These are phyloP conservation scores for Larix sibirica DNA, from an alignment of 83 land plant species.

Conservation along the genomic window DNA sequence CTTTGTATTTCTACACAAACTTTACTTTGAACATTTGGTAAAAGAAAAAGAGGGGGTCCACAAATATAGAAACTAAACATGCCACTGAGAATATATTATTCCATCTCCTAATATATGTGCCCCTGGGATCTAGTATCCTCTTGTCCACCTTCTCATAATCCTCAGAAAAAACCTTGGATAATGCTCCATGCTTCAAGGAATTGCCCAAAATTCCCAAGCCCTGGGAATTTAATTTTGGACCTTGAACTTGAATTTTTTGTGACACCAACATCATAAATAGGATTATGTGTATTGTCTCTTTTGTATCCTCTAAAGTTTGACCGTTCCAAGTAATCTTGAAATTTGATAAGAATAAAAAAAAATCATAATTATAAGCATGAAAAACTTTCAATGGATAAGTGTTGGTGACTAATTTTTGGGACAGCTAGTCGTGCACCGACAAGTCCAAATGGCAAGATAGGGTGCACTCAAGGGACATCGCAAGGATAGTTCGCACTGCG, in stretches of 20 bases:
- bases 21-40: conserved; percentile 38
- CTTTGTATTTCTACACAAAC: conserved; percentile 51
- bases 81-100: conserved; percentile 69
- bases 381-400: neutral
- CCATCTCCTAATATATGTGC: conserved; percentile 54
- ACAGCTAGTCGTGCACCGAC: too few relatives aligned
- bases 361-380: neutral
- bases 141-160: conserved; percentile 54
- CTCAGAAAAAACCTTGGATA: conserved; percentile 57
- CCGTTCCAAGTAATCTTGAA: conserved; percentile 30
- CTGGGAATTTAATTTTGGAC: conserved; percentile 6
- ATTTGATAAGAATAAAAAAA: conserved; percentile 20
- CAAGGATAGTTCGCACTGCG: too few relatives aligned
- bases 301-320: conserved; percentile 14
- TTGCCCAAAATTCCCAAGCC: conserved; percentile 10
- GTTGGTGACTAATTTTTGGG: too few relatives aligned
- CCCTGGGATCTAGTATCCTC: conserved; percentile 75
- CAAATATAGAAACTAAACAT: conserved; percentile 62
- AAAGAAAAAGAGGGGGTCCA: conserved; percentile 87
- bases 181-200: conserved; percentile 38
- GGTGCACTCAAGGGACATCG: too few relatives aligned
- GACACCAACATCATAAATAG: conserved; percentile 28
- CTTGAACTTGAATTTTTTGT: conserved; percentile 14
- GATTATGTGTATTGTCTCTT: conserved; percentile 24
- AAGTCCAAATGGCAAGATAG: too few relatives aligned